Evolutionary conservation across 164 flowering plant genomes (phyloP).

Genomic region (Piper betle): DNA sequence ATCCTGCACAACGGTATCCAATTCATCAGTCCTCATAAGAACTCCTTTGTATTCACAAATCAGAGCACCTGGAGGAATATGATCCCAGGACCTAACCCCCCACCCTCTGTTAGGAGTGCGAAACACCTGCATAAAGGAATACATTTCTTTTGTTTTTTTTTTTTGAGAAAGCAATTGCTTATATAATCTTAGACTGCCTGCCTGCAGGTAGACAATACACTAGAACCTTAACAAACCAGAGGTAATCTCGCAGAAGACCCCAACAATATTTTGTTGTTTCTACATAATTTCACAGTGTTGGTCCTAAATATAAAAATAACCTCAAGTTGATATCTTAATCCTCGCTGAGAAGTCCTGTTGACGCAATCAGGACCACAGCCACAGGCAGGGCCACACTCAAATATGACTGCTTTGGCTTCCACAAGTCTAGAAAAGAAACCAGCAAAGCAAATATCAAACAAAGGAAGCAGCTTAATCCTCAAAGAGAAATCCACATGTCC

Average conservation of each 20-base stretch:
- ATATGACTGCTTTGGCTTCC: conserved; percentile 74
- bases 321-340: conserved; percentile 63
- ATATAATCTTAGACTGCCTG: neutral
- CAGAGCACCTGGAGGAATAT: conserved; percentile 85
- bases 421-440: conserved; percentile 34
- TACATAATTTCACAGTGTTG: too few relatives aligned
- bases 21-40: conserved; percentile 58
- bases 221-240: too few relatives aligned
- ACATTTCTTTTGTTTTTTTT: neutral
- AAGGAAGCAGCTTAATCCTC: neutral
- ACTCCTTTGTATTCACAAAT: conserved; percentile 79
- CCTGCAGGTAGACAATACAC: neutral
- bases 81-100: conserved; percentile 96
- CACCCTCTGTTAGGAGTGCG: conserved; percentile 91
- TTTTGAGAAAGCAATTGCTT: neutral
- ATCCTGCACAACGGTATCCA: conserved; percentile 41
- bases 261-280: too few relatives aligned
- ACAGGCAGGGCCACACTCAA: conserved; percentile 92
- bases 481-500: too few relatives aligned
- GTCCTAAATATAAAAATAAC: conserved; percentile 14
- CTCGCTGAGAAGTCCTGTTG: conserved; percentile 64
- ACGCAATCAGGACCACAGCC: conserved; percentile 81
- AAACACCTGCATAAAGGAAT: conserved; percentile 42
- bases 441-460: neutral
- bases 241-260: too few relatives aligned